Evolutionary conservation across 441 rosid genomes (phyloP).

Genomic region (Adansonia madagascariensis): DNA sequence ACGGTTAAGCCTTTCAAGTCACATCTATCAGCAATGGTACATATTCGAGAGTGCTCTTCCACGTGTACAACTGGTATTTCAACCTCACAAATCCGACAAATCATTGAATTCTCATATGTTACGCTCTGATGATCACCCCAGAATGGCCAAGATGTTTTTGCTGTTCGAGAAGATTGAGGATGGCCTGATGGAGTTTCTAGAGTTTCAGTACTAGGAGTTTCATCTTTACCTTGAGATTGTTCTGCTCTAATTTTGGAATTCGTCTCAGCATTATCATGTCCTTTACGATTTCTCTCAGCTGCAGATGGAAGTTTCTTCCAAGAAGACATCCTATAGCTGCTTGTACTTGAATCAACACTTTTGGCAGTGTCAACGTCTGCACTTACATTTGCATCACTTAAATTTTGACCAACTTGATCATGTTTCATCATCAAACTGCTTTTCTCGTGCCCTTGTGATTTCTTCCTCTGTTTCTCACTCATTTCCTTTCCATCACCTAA

Average conservation of each 20-base stretch:
- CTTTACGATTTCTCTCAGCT: conserved; percentile 68
- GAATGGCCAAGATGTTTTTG: conserved; percentile 63
- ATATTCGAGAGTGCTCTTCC: conserved; percentile 94
- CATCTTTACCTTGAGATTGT: conserved; percentile 39
- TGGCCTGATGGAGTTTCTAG: conserved; percentile 56
- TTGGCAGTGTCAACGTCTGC: conserved; percentile 67
- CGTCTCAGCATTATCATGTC: conserved; percentile 43
- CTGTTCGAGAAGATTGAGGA: conserved; percentile 47
- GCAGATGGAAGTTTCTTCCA: conserved; percentile 96
- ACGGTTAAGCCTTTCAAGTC: conserved; percentile 88
- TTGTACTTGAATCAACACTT: conserved; percentile 73
- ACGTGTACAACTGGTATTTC: conserved; percentile 98
- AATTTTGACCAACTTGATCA: conserved; percentile 46
- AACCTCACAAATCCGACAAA: conserved; percentile 98
- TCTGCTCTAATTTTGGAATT: conserved; percentile 60
- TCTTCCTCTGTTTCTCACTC: conserved; percentile 50
- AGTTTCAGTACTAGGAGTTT: conserved; percentile 48
- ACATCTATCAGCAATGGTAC: conserved; percentile 96
- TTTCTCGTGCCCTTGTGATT: conserved; percentile 43
- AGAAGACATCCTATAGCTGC: conserved; percentile 89
- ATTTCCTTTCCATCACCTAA: conserved; percentile 45
- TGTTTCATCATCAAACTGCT: conserved; percentile 36
- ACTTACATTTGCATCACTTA: conserved; percentile 40
- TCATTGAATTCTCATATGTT: conserved; percentile 85
- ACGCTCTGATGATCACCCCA: conserved; percentile 71